phyloP scores from a whole-genome alignment of 768 basidiomycete genomes.

The Russula dissimulans region DNA sequence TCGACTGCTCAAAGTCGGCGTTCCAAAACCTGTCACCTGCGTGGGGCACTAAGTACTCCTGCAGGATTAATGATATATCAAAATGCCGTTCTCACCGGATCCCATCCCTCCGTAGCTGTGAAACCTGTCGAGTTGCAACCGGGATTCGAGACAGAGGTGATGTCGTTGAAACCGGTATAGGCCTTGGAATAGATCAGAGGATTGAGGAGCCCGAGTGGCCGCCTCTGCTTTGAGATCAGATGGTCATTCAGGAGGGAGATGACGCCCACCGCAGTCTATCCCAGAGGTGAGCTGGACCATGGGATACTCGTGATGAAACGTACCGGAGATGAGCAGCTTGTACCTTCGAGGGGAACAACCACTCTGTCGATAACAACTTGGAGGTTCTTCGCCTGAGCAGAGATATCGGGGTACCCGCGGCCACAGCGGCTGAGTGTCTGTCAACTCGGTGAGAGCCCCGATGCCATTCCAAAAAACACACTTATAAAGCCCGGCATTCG shows the following conservation, averaged over 20 bases:
- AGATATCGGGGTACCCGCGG: conserved; percentile 34
- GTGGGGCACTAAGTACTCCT: not conserved
- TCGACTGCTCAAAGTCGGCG: conserved; percentile 26
- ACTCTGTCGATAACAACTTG: conserved; percentile 47
- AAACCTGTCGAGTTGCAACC: conserved; percentile 50
- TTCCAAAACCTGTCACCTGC: conserved; percentile 26
- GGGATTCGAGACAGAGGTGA: conserved; percentile 51
- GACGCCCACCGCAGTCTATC: conserved; percentile 25
- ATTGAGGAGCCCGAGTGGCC: conserved; percentile 34
- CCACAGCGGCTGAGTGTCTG: conserved; percentile 21
- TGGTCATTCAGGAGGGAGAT: conserved; percentile 33
- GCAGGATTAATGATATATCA: not conserved
- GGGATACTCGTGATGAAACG: not conserved
- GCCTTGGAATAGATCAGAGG: conserved; percentile 28
- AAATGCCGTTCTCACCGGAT: conserved; percentile 11
- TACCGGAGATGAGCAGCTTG: conserved; percentile 29
- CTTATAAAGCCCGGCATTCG: conserved; percentile 44
- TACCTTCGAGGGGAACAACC: conserved; percentile 37
- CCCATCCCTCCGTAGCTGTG: conserved; percentile 19
- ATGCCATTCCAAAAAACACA: conserved; percentile 22
- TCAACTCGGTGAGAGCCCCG: not conserved
- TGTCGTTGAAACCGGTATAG: conserved; percentile 33
- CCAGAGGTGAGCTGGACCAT: not conserved
- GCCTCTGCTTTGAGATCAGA: conserved; percentile 26
- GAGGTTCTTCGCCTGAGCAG: conserved; percentile 41